Conservation (phyloP, 2,329 filamentous ascomycete genomes). For the Pezizomycotina sp. region DNA sequence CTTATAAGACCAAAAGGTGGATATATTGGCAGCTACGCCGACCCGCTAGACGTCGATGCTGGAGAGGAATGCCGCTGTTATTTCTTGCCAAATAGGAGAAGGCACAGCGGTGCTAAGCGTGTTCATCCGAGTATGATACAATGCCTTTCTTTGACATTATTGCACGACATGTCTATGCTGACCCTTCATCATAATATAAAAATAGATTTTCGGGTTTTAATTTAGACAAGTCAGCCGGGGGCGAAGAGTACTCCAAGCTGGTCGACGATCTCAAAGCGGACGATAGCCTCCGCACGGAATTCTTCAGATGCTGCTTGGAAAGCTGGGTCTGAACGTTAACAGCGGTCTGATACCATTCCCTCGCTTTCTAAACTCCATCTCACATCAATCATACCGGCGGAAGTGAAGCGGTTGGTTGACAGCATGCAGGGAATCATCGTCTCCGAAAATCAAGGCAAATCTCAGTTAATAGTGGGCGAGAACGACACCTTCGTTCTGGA, state of each 20-base stretch:
- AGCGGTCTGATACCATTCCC: slow-evolving; percentile 52
- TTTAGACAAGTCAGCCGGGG: slow-evolving; percentile 48
- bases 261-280: slow-evolving; percentile 51
- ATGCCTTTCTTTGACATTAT: not conserved
- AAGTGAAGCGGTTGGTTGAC: slow-evolving; percentile 51
- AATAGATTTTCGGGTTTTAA: slow-evolving; percentile 66
- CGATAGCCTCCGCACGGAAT: slow-evolving; percentile 52
- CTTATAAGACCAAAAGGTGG: slow-evolving; percentile 46
- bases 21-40: slow-evolving; percentile 70
- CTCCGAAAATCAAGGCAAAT: slow-evolving; percentile 38
- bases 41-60: slow-evolving; percentile 57
- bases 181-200: slow-evolving; percentile 1
- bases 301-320: slow-evolving; percentile 62
- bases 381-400: slow-evolving; percentile 48
- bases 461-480: slow-evolving; percentile 61
- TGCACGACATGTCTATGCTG: slow-evolving; percentile 20
- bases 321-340: slow-evolving; percentile 65
- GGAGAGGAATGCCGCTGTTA: slow-evolving; percentile 61
- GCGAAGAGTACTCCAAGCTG: slow-evolving; percentile 53
- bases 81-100: slow-evolving; percentile 68
- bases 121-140: slow-evolving; percentile 68
- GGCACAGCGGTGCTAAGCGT: slow-evolving; percentile 68
- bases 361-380: slow-evolving; percentile 71
- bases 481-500: slow-evolving; percentile 70
- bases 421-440: slow-evolving; percentile 52